Base-by-base conservation (phyloP, 352 stramenopile species). In the Blastocystis sp. region DNA sequence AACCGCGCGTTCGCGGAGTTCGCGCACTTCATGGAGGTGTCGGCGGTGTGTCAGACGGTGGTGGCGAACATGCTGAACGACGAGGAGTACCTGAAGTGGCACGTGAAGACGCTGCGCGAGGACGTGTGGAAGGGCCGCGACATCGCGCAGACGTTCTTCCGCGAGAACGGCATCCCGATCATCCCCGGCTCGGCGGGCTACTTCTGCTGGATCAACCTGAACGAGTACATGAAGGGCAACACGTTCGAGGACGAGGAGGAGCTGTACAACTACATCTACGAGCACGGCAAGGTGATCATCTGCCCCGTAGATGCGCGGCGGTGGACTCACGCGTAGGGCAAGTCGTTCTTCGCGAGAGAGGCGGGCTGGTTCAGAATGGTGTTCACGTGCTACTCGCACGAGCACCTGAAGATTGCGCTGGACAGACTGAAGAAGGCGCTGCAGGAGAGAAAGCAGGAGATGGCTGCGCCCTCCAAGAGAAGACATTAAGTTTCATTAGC, bases 181-280 rank as follows among this genome's bases (percentile, higher is more conserved):
- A 89, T 94, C 10, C 89, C 89, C 6, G 91, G 93, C 0, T 89
- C 91, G 54, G 92, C 92, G 40, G 93, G 93, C 19, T 92, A 96
- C 71, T 97, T 96, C 90, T 90, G 95, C 0, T 95, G 94, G 89
- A 90, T 92, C 17, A 93, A 97, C 87, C 93, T 97, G 89, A 92
- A 91, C 54, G 90, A 91, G 10, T 70, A 88, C 40, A 64, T 89
- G 66, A 71, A 60, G 11, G 87, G 63, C 54, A 59, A 69, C 34
- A 57, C 78, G 17, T 91, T 71, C 38, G 43, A 89, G 21, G 87
- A 24, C 69, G 89, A 91, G 71, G 71, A 64, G 57, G 79, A 81
- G 42, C 89, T 91, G 81, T 89, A 79, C 24, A 48, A 91, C 43
- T 63, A 61, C 34, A 64, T 92, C 57, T 82, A 89, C 43, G 57